Conservation (phyloP, 495 filamentous ascomycete genomes). For the Daldinia grandis region DNA sequence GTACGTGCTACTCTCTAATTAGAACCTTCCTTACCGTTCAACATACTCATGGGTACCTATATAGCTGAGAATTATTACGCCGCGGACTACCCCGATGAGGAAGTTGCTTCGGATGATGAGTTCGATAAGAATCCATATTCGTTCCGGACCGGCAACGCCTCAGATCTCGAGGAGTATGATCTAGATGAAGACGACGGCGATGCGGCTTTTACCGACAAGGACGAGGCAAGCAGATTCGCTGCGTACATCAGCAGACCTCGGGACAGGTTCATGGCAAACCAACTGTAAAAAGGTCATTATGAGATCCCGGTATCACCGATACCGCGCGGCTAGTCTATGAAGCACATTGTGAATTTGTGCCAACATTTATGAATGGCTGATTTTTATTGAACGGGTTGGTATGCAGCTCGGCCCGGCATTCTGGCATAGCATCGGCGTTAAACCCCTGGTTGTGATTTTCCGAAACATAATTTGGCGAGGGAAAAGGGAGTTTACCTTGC, state of each 20-base stretch:
- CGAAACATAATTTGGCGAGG: constrained; percentile 6
- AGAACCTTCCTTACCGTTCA: not conserved
- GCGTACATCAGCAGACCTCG: constrained; percentile 36
- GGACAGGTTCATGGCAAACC: constrained; percentile 29
- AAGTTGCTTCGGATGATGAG: constrained; percentile 64
- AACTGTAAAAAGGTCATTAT: constrained; percentile 16
- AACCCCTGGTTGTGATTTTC: constrained; percentile 12
- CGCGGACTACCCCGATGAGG: constrained; percentile 65
- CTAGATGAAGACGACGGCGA: constrained; percentile 33
- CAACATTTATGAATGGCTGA: constrained; percentile 11
- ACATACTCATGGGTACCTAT: constrained; percentile 21
- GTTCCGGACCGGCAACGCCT: constrained; percentile 55
- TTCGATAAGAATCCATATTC: constrained; percentile 55
- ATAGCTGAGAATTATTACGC: constrained; percentile 65
- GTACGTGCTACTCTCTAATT: constrained; percentile 42
- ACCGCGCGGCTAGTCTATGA: constrained; percentile 27
- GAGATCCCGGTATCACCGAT: constrained; percentile 2
- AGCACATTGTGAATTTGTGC: constrained; percentile 14
- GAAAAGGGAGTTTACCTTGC: constrained; percentile 24
- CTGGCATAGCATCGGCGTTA: constrained; percentile 27
- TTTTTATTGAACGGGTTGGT: constrained; percentile 23
- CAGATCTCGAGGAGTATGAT: constrained; percentile 57
- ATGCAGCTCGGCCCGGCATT: constrained; percentile 12
- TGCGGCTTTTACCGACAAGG: constrained; percentile 35
- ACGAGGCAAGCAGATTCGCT: constrained; percentile 23